Base-by-base conservation (phyloP, 1,139 yeast species). In the Candida glucosophila region DNA sequence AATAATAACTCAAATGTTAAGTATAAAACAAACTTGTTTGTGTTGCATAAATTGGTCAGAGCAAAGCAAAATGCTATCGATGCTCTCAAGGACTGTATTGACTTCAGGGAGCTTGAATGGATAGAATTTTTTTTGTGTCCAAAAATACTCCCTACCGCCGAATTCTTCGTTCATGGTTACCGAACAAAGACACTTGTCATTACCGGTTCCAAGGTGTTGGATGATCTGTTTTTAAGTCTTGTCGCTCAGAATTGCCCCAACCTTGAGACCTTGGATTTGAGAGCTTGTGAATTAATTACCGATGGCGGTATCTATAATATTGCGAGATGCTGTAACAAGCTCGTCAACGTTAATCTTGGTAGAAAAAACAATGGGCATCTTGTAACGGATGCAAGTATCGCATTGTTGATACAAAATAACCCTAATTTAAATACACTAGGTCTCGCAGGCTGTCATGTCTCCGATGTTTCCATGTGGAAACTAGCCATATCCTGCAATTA, bases 81-180 rank as follows among this genome's bases (percentile, higher is more conserved):
- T 8, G 19, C 30, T 6, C 25, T 53, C 5, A 36, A 40, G 3
- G 18, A 33, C 12, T 30, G 32, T 7, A 45, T 77, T 10, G 52
- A 58, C 20, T 71, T 72, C 21, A 58, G 65, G 5, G 56, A 64
- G 19, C 49, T 86, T 25, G 58, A 63, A 33, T 71, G 80, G 77
- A 58, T 88, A 21, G 95, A 86, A 48, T 62, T 86, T 37, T 85
- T 80, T 52, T 79, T 88, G 49, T 86, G 95, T 46, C 92, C 95
- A 3, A 63, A 64, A 28, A 48, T 82, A 18, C 43, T 66, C 3
- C 95, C 95, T 2, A 64, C 71, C 0, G 39, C 53, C 4, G 33
- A 66, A 57, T 45, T 67, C 63, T 41, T 58, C 59, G 9, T 54
- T 59, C 15, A 36, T 21, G 50, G 53, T 5, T 38, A 48, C 8